Percentiles rank a stretch among this genome's conserved stretches.
These are phyloP conservation scores for Sclerotinia borealis DNA, from an alignment of 2,329 filamentous ascomycete species.

Conservation along the genomic window DNA sequence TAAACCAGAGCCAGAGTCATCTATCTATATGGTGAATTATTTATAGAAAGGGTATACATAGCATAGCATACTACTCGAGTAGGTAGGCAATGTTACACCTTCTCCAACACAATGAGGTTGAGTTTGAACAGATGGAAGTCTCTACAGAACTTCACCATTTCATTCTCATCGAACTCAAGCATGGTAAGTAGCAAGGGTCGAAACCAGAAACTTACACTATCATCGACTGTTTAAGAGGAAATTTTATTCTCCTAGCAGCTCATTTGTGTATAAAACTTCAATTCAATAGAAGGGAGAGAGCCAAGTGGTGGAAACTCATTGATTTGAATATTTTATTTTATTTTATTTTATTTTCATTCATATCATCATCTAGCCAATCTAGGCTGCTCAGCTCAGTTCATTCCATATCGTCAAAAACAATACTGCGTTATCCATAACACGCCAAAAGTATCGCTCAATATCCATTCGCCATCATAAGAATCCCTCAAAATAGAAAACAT, in stretches of 20 bases:
- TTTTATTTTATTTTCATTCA: not conserved
- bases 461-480: conserved; percentile 3
- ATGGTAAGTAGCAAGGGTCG: no score
- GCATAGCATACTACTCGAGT: no score
- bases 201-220: no score
- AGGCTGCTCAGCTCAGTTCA: not conserved
- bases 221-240: not conserved
- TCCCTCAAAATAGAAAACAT: conserved; percentile 16
- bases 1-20: no score
- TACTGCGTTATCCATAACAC: conserved; percentile 1
- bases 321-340: not conserved
- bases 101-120: no score
- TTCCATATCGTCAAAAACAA: not conserved
- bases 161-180: no score
- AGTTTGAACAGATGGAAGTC: no score
- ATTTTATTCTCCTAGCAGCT: not conserved
- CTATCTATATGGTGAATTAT: no score
- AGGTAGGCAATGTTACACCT: no score
- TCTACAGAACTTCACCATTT: no score
- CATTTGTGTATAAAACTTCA: not conserved
- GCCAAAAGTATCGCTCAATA: conserved; percentile 1
- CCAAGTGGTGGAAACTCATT: not conserved
- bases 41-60: no score
- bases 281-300: not conserved
- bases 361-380: not conserved